Evolutionary conservation across 2,329 filamentous ascomycete species (phyloP), one percentile per base, ranked within the genome.

Genomic region (Colletotrichum euphorbiae): DNA sequence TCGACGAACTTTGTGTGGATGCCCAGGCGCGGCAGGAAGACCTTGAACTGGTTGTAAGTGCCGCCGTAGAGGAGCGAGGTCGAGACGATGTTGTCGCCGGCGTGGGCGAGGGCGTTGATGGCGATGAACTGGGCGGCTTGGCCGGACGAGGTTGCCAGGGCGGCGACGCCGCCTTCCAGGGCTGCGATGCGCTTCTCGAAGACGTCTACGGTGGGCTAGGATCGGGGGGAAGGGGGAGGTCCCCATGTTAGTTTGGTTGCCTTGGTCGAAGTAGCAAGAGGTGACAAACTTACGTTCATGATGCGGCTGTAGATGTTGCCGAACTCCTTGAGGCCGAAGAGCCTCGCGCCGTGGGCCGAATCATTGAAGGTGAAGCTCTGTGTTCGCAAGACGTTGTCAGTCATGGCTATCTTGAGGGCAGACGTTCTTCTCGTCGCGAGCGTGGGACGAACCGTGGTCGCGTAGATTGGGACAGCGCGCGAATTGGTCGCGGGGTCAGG

Each of bases 261-360:
- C 3, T 56, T 15, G 52, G 31, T 12, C 24, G 38, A 12, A n/a
- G 21, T 17, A 6, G 31, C n/a, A 28, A 19, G 15, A 12, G 8
- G 56, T 13, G 9, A 33, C 40, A n/a, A 12, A 80, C 88, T 77
- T 76, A 93, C 92, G 81, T 98, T 98, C 91, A 93, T 93, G 75
- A 99, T 94, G 72, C 96, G 93, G 79, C 91, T 96, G 86, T 99
- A 99, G 80, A 98, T 97, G 83, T 98, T 98, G 81, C 94, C 96
- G 75, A 93, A 92, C 82, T 98, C 94, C 84, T 98, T 97, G 80
- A 99, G 92, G 77, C 93, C 93, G 78, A 99, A 99, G 46, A 99
- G 90, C 79, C 94, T 90, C 63, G 96, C 96, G 70, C 93, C 96
- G 76, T 98, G 96, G 56, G 94, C 95, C 58, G 93, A 97, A 83